phyloP scores from a whole-genome alignment of 2,329 filamentous ascomycete genomes.

The Dactylellina haptotyla region DNA sequence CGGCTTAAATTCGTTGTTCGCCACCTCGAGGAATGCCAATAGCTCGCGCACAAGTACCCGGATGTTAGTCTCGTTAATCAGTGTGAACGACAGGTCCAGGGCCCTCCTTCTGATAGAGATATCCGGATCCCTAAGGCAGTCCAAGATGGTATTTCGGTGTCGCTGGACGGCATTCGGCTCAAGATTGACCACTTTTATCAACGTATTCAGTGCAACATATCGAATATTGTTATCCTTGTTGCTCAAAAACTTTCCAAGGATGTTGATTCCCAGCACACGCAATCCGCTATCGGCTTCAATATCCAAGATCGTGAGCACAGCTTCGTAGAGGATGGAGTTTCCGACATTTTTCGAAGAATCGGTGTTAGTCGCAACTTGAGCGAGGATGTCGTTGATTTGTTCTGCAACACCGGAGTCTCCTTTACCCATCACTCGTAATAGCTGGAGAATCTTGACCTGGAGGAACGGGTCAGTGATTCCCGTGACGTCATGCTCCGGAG shows the following conservation, averaged over 20 bases:
- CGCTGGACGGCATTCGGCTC: conserved; percentile 97
- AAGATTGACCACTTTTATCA: conserved; percentile 97
- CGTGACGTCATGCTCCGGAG: conserved; percentile 96
- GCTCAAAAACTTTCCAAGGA: conserved; percentile 96
- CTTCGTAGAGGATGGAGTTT: conserved; percentile 97
- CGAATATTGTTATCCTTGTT: conserved; percentile 99
- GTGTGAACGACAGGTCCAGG: conserved; percentile 95
- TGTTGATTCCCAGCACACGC: conserved; percentile 94
- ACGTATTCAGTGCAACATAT: conserved; percentile 95
- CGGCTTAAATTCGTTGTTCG: conserved; percentile 98
- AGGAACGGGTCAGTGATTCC: conserved; percentile 98
- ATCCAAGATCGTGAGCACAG: conserved; percentile 94
- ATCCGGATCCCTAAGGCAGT: conserved; percentile 94
- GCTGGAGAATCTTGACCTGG: conserved; percentile 91
- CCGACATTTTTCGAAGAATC: conserved; percentile 98
- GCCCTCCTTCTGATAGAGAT: conserved; percentile 96
- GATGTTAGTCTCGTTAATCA: conserved; percentile 97
- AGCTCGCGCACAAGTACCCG: conserved; percentile 92
- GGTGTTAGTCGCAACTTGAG: conserved; percentile 96
- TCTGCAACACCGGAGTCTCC: conserved; percentile 90
- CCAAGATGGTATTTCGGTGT: conserved; percentile 95
- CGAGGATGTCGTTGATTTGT: conserved; percentile 97
- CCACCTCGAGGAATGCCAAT: conserved; percentile 92
- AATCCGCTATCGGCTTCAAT: conserved; percentile 97
- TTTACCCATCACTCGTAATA: conserved; percentile 85